Evolutionary conservation across 2,329 filamentous ascomycete species (phyloP).

Genomic region (Sporothrix protearum): DNA sequence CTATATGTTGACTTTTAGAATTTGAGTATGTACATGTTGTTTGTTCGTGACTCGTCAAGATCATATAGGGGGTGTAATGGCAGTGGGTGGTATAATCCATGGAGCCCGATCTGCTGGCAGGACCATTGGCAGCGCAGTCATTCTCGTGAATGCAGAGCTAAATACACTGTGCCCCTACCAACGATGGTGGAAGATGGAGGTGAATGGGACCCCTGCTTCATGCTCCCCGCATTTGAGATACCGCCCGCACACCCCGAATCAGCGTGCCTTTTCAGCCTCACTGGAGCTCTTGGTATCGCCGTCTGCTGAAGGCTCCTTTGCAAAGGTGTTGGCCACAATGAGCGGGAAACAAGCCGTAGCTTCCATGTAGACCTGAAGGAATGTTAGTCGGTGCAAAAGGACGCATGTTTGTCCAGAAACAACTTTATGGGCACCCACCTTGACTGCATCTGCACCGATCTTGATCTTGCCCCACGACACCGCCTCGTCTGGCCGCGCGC

Average conservation of each 20-base stretch:
- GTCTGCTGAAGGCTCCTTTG: conserved; percentile 44
- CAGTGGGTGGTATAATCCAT: neutral
- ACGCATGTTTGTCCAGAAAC: fast-evolving
- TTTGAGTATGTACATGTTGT: neutral
- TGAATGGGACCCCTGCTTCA: no score
- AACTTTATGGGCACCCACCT: conserved; percentile 50
- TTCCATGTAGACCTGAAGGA: conserved; percentile 57
- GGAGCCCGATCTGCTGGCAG: no score
- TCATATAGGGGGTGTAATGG: neutral
- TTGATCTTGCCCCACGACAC: conserved; percentile 99
- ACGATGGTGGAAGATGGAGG: neutral
- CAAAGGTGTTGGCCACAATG: conserved; percentile 65
- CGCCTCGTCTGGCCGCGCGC: conserved; percentile 90
- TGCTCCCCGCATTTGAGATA: neutral
- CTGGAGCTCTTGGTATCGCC: neutral
- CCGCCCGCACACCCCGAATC: no score
- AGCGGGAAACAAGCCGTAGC: conserved; percentile 63
- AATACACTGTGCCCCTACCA: neutral
- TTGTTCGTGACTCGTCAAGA: neutral
- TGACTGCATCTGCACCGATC: conserved; percentile 78
- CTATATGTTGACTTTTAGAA: neutral
- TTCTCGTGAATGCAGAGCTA: neutral
- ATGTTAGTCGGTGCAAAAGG: neutral
- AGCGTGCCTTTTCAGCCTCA: neutral
- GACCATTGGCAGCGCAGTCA: neutral